A percentile compares a stretch with the other conserved stretches of the same genome.
Evolutionary conservation across 2,329 filamentous ascomycete species (phyloP).

Genomic region (Fusarium sp.): DNA sequence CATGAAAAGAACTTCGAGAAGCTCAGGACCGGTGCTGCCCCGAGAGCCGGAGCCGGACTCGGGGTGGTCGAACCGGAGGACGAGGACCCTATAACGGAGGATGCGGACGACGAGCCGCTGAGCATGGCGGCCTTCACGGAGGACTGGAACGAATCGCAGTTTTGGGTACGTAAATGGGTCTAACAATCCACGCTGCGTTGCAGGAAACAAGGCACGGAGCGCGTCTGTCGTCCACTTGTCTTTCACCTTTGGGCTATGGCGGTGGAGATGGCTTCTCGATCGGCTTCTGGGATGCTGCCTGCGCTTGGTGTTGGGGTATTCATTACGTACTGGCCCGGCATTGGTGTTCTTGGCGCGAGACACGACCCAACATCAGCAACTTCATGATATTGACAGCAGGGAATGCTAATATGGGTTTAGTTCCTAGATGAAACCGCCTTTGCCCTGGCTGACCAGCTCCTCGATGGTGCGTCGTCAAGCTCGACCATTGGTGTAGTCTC

Average conservation of each 20-base stretch:
- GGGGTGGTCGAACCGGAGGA: conserved; percentile 58
- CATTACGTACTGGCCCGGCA: conserved; percentile 45
- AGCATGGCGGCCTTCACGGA: conserved; percentile 82
- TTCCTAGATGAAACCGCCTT: conserved; percentile 81
- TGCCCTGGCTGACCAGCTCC: conserved; percentile 74
- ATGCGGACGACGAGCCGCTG: conserved; percentile 61
- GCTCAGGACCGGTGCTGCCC: conserved; percentile 57
- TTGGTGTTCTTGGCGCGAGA: conserved; percentile 24
- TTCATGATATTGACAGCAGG: conserved; percentile 39
- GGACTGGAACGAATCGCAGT: conserved; percentile 88
- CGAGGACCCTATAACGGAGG: conserved; percentile 54
- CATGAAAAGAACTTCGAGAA: conserved; percentile 77
- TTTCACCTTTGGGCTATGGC: conserved; percentile 7
- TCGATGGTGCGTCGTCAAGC: conserved; percentile 71
- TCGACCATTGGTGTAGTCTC: conserved; percentile 79
- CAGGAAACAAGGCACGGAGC: conserved; percentile 11
- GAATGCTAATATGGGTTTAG: conserved; percentile 56
- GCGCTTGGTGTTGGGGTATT: conserved; percentile 28
- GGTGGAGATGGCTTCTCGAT: conserved; percentile 45
- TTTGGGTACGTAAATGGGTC: conserved; percentile 73
- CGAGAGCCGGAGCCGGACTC: conserved; percentile 34
- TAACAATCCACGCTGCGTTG: neutral
- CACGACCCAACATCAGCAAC: conserved; percentile 20
- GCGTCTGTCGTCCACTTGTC: conserved; percentile 16
- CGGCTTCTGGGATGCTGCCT: conserved; percentile 30